Percentiles rank a stretch among this genome's conserved stretches.
These are phyloP conservation scores for Cutaneotrichosporon cyanovorans DNA, from an alignment of 1,284 basidiomycete genomes.

Conservation along the genomic window DNA sequence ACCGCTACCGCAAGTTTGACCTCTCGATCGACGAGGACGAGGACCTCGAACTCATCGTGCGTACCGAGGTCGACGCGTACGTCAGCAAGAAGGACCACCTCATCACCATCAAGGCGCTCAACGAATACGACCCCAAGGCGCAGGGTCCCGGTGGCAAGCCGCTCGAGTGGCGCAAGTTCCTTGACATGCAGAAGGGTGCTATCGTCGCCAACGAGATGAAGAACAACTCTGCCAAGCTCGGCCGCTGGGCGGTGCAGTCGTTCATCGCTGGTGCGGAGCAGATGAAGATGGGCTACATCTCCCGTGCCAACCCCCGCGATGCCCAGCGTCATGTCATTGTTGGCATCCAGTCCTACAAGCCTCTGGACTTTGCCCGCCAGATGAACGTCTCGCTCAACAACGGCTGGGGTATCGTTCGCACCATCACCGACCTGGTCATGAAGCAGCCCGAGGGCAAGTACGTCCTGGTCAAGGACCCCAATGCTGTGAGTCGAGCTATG, in stretches of 20 bases:
- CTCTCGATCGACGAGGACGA: constrained; percentile 86
- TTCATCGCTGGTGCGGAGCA: constrained; percentile 90
- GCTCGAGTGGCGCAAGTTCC: constrained; percentile 91
- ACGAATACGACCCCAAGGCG: constrained; percentile 92
- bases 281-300: constrained; percentile 95
- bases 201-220: constrained; percentile 99
- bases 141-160: constrained; percentile 59
- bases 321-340: constrained; percentile 92
- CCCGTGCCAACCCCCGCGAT: constrained; percentile 87
- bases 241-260: constrained; percentile 95
- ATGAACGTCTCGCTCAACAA: constrained; percentile 92
- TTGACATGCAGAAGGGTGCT: constrained; percentile 93
- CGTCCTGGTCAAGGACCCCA: constrained; percentile 89
- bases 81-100: constrained; percentile 54
- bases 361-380: constrained; percentile 87
- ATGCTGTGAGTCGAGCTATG: constrained; percentile 79
- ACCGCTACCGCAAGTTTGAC: constrained; percentile 94
- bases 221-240: constrained; percentile 97
- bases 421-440: constrained; percentile 83
- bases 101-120: constrained; percentile 88
- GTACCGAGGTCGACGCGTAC: constrained; percentile 95
- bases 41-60: constrained; percentile 74
- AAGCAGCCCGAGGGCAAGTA: constrained; percentile 96
- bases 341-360: constrained; percentile 90
- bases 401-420: constrained; percentile 97